Evolutionary conservation across 208 protist species (phyloP).

Genomic region (Trypanosoma boissoni): DNA sequence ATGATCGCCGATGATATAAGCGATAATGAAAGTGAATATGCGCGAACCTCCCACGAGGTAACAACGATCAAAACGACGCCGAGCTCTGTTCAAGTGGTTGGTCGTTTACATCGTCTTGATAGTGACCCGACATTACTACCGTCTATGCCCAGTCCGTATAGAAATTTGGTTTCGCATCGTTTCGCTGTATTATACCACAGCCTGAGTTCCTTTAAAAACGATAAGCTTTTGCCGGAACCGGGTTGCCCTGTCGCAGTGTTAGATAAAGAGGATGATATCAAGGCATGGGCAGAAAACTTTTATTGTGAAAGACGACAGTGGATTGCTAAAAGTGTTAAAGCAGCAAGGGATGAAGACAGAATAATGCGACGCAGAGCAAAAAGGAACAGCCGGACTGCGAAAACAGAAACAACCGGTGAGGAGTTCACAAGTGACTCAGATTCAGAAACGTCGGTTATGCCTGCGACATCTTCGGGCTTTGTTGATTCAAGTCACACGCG

Average conservation of each 20-base stretch:
- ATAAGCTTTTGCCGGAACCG: constrained; percentile 57
- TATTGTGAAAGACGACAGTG: constrained; percentile 63
- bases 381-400: background rate
- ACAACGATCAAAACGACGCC: too few relatives aligned
- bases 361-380: background rate
- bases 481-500: constrained; percentile 3
- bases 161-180: constrained; percentile 20
- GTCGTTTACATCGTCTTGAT: constrained; percentile 9
- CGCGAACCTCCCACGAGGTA: too few relatives aligned
- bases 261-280: constrained; percentile 40
- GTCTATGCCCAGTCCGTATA: constrained; percentile 32
- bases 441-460: background rate
- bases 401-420: background rate
- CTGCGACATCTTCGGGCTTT: background rate
- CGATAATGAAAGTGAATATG: constrained; percentile 8
- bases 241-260: constrained; percentile 68
- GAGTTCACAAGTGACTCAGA: constrained; percentile 5
- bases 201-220: constrained; percentile 43
- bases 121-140: constrained; percentile 38
- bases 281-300: constrained; percentile 59
- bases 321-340: constrained; percentile 52
- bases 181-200: constrained; percentile 75
- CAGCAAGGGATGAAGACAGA: constrained; percentile 41
- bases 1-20: constrained; percentile 1
- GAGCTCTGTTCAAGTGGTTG: constrained; percentile 8